These are phyloP conservation scores for Notholithocarpus densiflorus DNA, from an alignment of 306 rosid species.

Conservation along the genomic window DNA sequence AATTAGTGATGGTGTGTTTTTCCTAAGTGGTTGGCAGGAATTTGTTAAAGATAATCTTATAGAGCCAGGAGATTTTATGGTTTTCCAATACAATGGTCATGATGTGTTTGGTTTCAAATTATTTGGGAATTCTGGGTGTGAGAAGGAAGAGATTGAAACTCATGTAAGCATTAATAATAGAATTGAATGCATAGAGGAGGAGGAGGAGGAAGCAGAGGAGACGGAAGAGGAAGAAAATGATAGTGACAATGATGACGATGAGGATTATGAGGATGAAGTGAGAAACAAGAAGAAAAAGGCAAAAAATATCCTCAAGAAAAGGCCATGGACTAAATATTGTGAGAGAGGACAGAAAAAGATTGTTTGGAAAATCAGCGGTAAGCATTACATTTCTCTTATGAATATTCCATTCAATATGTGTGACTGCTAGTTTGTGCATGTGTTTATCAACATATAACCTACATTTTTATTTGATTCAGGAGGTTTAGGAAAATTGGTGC, in stretches of 20 bases:
- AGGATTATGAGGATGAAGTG: neutral
- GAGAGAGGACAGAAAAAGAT: too few relatives aligned
- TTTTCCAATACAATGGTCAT: constrained; percentile 7
- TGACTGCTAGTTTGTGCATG: too few relatives aligned
- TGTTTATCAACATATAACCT: too few relatives aligned
- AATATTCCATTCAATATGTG: too few relatives aligned
- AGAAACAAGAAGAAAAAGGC: too few relatives aligned
- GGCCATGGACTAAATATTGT: too few relatives aligned
- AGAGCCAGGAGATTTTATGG: neutral
- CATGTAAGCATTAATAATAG: too few relatives aligned
- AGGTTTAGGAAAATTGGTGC: too few relatives aligned
- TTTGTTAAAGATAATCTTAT: constrained; percentile 16
- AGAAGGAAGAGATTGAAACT: neutral
- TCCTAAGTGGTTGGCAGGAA: constrained; percentile 23
- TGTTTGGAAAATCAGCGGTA: too few relatives aligned
- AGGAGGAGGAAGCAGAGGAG: neutral
- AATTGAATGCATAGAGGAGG: neutral
- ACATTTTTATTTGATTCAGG: too few relatives aligned
- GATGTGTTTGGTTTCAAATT: constrained; percentile 14
- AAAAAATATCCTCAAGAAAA: too few relatives aligned
- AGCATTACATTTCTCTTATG: too few relatives aligned
- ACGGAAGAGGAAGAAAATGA: neutral
- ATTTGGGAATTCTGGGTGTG: constrained; percentile 11
- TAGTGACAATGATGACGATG: neutral
- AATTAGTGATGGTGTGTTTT: neutral